Evolutionary conservation across 768 basidiomycete genomes (phyloP), one percentile per base, ranked within the genome.

Genomic region (Mycena haematopus): DNA sequence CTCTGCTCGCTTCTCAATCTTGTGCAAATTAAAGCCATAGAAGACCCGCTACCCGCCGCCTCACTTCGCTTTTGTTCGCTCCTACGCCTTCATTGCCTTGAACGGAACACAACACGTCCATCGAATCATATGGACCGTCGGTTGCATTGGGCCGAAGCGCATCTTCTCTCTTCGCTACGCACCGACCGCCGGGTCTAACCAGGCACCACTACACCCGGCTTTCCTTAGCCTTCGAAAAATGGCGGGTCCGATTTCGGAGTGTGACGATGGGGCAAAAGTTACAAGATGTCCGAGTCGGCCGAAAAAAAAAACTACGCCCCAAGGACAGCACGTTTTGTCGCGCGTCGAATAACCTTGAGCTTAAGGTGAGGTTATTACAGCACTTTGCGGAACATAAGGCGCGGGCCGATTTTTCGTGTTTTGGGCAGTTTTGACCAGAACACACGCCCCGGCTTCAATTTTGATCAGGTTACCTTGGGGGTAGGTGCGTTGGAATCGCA

Each of bases 101-200:
- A 51, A 38, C 38, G 49, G 50, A 56, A 33, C n/a, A n/a, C 22
- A n/a, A n/a, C n/a, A n/a, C n/a, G n/a, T n/a, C n/a, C n/a, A n/a
- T n/a, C n/a, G 45, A 46, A n/a, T 35, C 44, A 33, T 33, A 47
- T 47, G 44, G 33, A 25, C 56, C 5, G 21, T n/a, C 36, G 25
- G 40, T 33, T 22, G 7, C 33, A 49, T 7, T n/a, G 24, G 46
- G 45, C 17, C 45, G 17, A 33, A 47, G 25, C 14, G 40, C 6
- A 13, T 56, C 51, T 45, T 35, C 19, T 22, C 33, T 35, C 31
- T 49, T 51, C 19, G 19, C 52, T n/a, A 42, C 60, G 52, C 60
- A 49, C 46, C 46, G 60, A 40, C 52, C 52, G 19, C 52, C 52
- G 52, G 21, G 60, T 38, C 60, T 61, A 61, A 61, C 60, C 60